phyloP scores from a whole-genome alignment of 768 basidiomycete species.

The Suillus ampliporus region DNA sequence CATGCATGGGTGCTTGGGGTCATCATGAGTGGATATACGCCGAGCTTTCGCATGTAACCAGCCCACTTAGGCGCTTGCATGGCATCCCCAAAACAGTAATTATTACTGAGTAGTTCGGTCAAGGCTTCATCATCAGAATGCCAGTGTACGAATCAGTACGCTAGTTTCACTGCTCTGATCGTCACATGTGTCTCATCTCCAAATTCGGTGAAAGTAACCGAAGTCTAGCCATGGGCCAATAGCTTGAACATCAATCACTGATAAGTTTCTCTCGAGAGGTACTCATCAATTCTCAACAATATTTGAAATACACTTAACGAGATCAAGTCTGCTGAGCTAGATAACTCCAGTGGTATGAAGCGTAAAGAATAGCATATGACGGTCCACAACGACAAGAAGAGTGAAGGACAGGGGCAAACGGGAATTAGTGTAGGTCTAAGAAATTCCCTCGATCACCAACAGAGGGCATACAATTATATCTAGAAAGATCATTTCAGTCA shows the following conservation, averaged over 20 bases:
- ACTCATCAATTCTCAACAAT: not conserved
- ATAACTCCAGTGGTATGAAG: constrained; percentile 7
- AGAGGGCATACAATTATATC: not conserved
- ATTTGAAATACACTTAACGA: not conserved
- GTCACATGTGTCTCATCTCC: not conserved
- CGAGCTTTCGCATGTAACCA: not conserved
- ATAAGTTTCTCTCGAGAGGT: not conserved
- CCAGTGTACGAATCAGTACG: not conserved
- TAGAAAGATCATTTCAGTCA: not conserved
- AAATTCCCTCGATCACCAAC: not conserved
- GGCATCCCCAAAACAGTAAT: no score
- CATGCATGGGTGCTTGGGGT: constrained; percentile 82
- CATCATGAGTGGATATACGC: constrained; percentile 57
- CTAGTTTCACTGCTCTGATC: not conserved
- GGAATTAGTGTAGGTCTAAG: not conserved
- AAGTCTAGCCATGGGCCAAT: not conserved
- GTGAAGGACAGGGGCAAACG: not conserved
- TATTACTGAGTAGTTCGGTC: no score
- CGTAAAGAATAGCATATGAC: constrained; percentile 4
- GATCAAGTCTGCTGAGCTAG: not conserved
- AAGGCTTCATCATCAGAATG: no score
- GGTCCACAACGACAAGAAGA: not conserved
- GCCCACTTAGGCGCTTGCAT: not conserved
- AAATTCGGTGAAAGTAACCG: not conserved
- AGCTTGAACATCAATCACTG: not conserved